Base-by-base conservation (phyloP, 106 monocot species). In the Dioscorea zingiberensis region DNA sequence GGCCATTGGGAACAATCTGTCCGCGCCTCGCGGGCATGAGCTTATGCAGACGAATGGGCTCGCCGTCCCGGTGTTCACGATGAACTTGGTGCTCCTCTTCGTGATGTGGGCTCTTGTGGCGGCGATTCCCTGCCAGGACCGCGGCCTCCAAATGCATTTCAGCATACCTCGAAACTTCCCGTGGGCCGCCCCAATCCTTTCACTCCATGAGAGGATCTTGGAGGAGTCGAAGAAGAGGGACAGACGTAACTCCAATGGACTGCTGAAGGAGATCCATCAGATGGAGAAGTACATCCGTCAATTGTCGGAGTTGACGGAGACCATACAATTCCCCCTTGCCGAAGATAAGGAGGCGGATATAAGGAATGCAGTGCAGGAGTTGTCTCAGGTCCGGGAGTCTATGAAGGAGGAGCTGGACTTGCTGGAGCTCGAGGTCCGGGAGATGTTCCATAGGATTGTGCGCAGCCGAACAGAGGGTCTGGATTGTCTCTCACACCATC, bases 151-250 rank as follows among this genome's bases (percentile, higher is more conserved):
- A 13, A 44, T 60, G 7, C 79, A 89, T 48, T 71, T 80, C 77
- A 76, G 79, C 19, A 25, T 83, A 10, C 73, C 90, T 0, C 64
- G 80, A 19, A 65, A 25, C 66, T 80, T 73, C 72, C 27, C 55
- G 2, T 90, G 90, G 90, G 80, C 78, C 9, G 65, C 73, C 9
- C 64, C 82, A 13, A 22, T 85, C 13, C 29, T 71, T 38, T 62
- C 60, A 18, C 60, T 90, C 18, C 80, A 91, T 10, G 90, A 86
- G 65, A 46, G 65, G 66, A 75, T 90, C 13, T 1, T 70, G 26
- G 90, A 86, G 54, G 90, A 86, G 69, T 77, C 75, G 1, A 83
- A 81, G 83, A 77, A 71, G 66, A 80, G 75, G 83, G 86, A 81
- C 13, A 47, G 86, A 30, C 65, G 62, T 58, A 80, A 75, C 32